phyloP scores from a whole-genome alignment of 2,329 filamentous ascomycete genomes.

The Aspergillus novofumigatus region DNA sequence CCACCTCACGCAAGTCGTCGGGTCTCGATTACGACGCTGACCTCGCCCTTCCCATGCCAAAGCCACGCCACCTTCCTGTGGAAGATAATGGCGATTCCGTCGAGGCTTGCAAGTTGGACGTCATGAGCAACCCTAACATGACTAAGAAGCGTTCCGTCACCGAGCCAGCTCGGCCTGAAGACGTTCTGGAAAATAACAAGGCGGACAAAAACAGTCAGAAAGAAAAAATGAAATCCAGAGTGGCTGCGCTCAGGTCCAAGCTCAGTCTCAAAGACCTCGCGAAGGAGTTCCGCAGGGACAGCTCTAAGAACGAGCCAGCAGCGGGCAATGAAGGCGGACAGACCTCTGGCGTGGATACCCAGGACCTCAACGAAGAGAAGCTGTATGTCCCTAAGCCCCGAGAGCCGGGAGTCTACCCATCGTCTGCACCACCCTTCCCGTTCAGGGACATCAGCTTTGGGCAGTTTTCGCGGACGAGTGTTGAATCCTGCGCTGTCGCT shows the following conservation, averaged over 20 bases:
- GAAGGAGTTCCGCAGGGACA: conserved; percentile 20
- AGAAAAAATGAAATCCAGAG: conserved; percentile 21
- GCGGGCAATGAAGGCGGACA: not conserved
- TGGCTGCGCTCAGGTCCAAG: conserved; percentile 25
- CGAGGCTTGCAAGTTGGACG: not conserved
- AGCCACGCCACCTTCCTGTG: conserved; percentile 11
- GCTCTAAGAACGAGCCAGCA: not conserved
- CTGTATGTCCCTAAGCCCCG: conserved; percentile 15
- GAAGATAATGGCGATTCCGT: not conserved
- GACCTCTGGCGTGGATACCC: not conserved
- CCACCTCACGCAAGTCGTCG: conserved; percentile 12
- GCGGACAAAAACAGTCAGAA: not conserved
- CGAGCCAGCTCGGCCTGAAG: conserved; percentile 7
- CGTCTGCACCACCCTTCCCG: conserved; percentile 11
- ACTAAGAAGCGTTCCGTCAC: conserved; percentile 15
- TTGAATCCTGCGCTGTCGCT: conserved; percentile 3
- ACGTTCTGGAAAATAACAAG: not conserved
- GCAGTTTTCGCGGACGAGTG: conserved; percentile 1
- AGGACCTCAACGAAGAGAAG: conserved; percentile 8
- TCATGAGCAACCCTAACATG: conserved; percentile 1
- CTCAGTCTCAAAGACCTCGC: conserved; percentile 28
- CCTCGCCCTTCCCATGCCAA: conserved; percentile 28
- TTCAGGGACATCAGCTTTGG: conserved; percentile 3
- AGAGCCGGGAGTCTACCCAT: conserved; percentile 4
- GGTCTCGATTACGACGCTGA: conserved; percentile 23